These are phyloP conservation scores for Sesbania bispinosa DNA, from an alignment of 306 rosid genomes.

Conservation along the genomic window DNA sequence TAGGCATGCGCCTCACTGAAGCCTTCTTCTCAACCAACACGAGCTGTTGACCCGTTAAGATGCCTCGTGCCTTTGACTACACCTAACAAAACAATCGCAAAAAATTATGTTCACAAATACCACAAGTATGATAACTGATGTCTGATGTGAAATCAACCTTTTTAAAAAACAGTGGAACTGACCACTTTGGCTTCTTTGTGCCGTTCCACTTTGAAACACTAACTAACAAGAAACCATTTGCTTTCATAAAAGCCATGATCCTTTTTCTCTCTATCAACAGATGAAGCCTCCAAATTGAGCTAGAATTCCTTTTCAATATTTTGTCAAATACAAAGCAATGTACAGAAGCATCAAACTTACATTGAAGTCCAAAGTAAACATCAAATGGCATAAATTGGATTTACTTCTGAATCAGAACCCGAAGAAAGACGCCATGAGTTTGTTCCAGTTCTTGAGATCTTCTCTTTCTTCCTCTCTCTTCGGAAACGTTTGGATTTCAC, in stretches of 20 bases:
- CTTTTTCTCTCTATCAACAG: slow-evolving; percentile 1
- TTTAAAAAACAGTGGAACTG: slow-evolving; percentile 14
- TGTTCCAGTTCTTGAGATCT: slow-evolving; percentile 29
- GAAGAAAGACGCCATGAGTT: slow-evolving; percentile 34
- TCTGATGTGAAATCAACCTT: slow-evolving; percentile 12
- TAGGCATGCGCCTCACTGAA: neutral
- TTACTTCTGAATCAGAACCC: slow-evolving; percentile 63
- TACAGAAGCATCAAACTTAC: slow-evolving; percentile 16
- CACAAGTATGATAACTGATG: neutral
- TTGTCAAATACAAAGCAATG: neutral
- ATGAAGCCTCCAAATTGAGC: slow-evolving; percentile 16
- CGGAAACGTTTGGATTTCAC: slow-evolving; percentile 54
- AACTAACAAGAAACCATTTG: slow-evolving; percentile 13
- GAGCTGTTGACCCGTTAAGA: neutral
- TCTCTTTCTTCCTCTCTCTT: slow-evolving; percentile 56
- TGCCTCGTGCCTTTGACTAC: neutral
- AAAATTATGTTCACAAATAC: neutral
- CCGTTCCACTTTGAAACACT: slow-evolving; percentile 17
- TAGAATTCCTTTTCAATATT: slow-evolving; percentile 13
- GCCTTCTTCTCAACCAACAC: neutral
- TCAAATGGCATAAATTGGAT: slow-evolving; percentile 69
- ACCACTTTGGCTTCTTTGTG: slow-evolving; percentile 16
- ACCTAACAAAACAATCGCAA: slow-evolving; percentile 4
- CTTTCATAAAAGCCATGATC: slow-evolving; percentile 21
- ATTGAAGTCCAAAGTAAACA: slow-evolving; percentile 6